Percentiles rank a stretch among this genome's conserved stretches.
phyloP scores from a whole-genome alignment of 441 rosid species.

The Erysimum cheiri region DNA sequence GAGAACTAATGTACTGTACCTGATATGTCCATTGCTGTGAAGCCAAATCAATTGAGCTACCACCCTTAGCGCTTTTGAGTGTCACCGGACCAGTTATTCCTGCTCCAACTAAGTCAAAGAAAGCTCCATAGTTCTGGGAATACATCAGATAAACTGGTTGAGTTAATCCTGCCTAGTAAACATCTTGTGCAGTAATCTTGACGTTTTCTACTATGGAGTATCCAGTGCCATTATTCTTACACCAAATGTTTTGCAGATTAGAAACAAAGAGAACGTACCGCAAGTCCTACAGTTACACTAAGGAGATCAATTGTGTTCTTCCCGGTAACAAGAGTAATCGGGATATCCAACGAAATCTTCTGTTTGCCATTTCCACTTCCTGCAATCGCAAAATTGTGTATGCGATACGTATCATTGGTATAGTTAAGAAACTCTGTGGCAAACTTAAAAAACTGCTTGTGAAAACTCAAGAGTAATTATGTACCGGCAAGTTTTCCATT shows the following conservation, averaged over 20 bases:
- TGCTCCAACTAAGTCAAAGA: constrained; percentile 76
- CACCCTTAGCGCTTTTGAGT: constrained; percentile 61
- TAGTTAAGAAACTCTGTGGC: not conserved
- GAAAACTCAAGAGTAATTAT: constrained; percentile 2
- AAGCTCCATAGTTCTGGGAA: constrained; percentile 89
- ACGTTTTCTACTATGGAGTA: not conserved
- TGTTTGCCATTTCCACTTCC: constrained; percentile 67
- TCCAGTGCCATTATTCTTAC: not conserved
- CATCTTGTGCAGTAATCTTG: constrained; percentile 8
- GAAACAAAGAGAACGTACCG: constrained; percentile 52
- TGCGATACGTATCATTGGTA: constrained; percentile 5
- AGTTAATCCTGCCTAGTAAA: constrained; percentile 16
- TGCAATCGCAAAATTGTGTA: constrained; percentile 44
- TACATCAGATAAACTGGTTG: constrained; percentile 8
- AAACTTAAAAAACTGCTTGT: constrained; percentile 20
- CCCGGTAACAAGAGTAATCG: constrained; percentile 64
- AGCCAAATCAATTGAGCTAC: constrained; percentile 66
- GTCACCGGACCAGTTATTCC: constrained; percentile 94
- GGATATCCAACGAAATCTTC: constrained; percentile 66
- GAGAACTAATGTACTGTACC: constrained; percentile 46
- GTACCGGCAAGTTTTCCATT: constrained; percentile 87
- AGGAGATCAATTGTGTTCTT: constrained; percentile 84
- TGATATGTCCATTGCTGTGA: constrained; percentile 89
- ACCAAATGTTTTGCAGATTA: not conserved
- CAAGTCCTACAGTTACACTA: constrained; percentile 95